A percentile compares a stretch with the other conserved stretches of the same genome.
These are phyloP conservation scores for Larix sibirica DNA, from an alignment of 83 land plant genomes.

Conservation along the genomic window DNA sequence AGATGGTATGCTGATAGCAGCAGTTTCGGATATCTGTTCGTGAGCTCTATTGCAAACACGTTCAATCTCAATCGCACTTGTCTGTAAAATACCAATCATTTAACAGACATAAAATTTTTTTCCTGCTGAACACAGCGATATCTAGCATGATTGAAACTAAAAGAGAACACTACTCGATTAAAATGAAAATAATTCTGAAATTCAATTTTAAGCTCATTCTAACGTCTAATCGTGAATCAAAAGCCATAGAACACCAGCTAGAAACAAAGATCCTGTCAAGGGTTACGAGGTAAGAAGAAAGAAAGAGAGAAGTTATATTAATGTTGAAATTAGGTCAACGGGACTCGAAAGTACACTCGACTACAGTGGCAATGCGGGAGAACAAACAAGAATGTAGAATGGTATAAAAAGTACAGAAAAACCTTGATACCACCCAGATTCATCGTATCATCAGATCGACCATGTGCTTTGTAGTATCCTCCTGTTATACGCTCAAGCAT, in stretches of 20 bases:
- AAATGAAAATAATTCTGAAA: background rate
- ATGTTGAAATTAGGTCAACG: too few species aligned
- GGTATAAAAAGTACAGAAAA: too few species aligned
- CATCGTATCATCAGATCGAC: slow-evolving; percentile 97
- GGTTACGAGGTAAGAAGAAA: too few species aligned
- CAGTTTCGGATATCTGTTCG: slow-evolving; percentile 81
- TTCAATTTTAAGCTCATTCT: background rate
- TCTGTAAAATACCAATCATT: slow-evolving; percentile 44
- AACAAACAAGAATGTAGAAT: too few species aligned
- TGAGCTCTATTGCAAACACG: slow-evolving; percentile 85
- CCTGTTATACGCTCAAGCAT: slow-evolving; percentile 75
- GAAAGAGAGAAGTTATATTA: too few species aligned
- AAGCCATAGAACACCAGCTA: too few species aligned
- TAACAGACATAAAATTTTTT: background rate
- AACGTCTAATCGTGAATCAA: background rate
- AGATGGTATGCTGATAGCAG: slow-evolving; percentile 71
- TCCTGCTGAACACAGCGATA: background rate
- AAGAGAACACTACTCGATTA: background rate
- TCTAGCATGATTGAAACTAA: background rate
- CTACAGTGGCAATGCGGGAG: too few species aligned
- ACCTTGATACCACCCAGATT: slow-evolving; percentile 99
- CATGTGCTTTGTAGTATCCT: slow-evolving; percentile 78
- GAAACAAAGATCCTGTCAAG: too few species aligned
- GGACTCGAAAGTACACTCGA: too few species aligned
- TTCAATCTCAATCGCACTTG: slow-evolving; percentile 96